Percentiles rank a stretch among this genome's conserved stretches.
Conservation (phyloP, 2,329 filamentous ascomycete species). For the Aspergillus cejpii region DNA sequence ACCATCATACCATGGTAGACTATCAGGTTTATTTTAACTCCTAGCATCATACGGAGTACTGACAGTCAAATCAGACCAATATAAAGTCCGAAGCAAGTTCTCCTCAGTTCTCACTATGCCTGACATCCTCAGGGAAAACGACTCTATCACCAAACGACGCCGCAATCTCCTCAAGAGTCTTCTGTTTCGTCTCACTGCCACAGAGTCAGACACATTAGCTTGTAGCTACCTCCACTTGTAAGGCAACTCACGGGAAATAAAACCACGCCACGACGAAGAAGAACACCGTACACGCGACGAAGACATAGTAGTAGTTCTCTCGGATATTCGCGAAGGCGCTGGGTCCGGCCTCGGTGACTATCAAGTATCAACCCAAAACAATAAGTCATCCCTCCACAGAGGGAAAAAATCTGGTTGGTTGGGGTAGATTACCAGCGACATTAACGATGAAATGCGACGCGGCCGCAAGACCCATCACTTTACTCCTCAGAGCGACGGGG, state of each 20-base stretch:
- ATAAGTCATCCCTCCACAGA: not conserved
- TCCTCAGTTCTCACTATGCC: conserved; percentile 6
- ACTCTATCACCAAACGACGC: conserved; percentile 46
- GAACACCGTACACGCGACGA: conserved; percentile 48
- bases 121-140: conserved; percentile 27
- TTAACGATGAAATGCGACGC: conserved; percentile 52
- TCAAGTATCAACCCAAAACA: not conserved
- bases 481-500: conserved; percentile 48
- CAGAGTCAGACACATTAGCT: conserved; percentile 2
- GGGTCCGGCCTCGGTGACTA: conserved; percentile 49
- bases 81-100: no score
- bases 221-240: not conserved
- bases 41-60: no score
- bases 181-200: conserved; percentile 43
- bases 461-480: conserved; percentile 51
- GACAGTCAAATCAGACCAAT: no score
- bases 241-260: conserved; percentile 46
- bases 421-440: conserved; percentile 37
- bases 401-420: no score
- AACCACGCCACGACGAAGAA: conserved; percentile 50
- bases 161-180: conserved; percentile 46
- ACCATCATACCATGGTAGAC: no score
- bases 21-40: no score
- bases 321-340: conserved; percentile 52
- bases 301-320: conserved; percentile 58